Evolutionary conservation across 148 eudicot species (phyloP).

Genomic region (Camellia lanceoleosa): DNA sequence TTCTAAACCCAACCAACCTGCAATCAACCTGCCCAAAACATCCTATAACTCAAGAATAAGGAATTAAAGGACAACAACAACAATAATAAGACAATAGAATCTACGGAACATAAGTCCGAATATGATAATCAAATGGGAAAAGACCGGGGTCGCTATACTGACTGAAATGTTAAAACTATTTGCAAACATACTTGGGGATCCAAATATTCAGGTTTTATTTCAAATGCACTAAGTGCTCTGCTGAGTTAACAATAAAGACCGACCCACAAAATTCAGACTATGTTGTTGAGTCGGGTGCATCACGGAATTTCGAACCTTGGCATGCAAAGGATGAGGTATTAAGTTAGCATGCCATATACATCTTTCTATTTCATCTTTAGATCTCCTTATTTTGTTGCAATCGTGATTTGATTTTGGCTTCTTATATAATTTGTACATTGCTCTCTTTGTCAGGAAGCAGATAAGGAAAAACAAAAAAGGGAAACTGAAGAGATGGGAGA

Average conservation of each 20-base stretch:
- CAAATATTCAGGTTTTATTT: constrained; percentile 87
- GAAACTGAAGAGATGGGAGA: constrained; percentile 94
- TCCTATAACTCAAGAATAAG: too few species aligned
- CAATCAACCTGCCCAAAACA: too few species aligned
- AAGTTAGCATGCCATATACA: neutral
- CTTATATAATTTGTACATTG: neutral
- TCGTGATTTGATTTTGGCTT: neutral
- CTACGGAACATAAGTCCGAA: too few species aligned
- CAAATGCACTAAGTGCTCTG: constrained; percentile 86
- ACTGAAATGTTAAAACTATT: constrained; percentile 1
- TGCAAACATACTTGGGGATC: constrained; percentile 87
- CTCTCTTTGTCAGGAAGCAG: constrained; percentile 39
- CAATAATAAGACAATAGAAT: too few species aligned
- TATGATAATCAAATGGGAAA: too few species aligned
- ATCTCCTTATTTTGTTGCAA: neutral
- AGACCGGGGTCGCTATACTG: too few species aligned
- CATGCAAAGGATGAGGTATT: constrained; percentile 79
- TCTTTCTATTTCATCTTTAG: constrained; percentile 2
- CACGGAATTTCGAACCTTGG: constrained; percentile 94
- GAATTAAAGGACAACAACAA: too few species aligned
- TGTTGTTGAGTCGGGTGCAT: constrained; percentile 80
- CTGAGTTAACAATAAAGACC: constrained; percentile 77
- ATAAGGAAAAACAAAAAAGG: constrained; percentile 63
- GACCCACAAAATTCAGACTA: constrained; percentile 93
- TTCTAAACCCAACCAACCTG: too few species aligned